phyloP scores from a whole-genome alignment of 257 asterid species.

The Cinchona pubescens region DNA sequence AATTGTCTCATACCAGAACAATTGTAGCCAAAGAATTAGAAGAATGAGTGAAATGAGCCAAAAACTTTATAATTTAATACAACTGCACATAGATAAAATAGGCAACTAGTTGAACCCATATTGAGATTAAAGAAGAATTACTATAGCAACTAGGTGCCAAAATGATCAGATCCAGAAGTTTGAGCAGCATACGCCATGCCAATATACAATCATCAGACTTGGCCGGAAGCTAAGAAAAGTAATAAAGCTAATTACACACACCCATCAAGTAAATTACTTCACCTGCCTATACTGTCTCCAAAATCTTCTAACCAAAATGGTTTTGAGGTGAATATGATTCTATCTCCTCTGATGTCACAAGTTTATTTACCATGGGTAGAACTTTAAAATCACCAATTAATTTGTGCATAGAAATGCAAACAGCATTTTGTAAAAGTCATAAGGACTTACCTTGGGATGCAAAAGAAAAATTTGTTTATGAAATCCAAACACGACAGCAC shows the following conservation, averaged over 20 bases:
- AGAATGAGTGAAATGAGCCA: neutral
- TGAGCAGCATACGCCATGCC: neutral
- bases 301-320: neutral
- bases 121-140: neutral
- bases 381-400: too few species aligned
- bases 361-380: too few species aligned
- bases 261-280: neutral
- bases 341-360: neutral
- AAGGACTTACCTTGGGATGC: conserved; percentile 66
- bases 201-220: neutral
- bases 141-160: neutral
- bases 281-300: neutral
- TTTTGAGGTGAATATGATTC: neutral
- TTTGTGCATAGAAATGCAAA: neutral
- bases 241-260: neutral
- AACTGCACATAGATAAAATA: neutral
- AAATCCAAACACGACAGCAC: conserved; percentile 81
- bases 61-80: neutral
- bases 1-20: neutral
- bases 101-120: neutral
- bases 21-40: neutral
- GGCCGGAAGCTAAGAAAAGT: neutral
- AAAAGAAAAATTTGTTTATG: conserved; percentile 67
- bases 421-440: neutral
- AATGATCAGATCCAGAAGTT: neutral